Percentiles rank a stretch among this genome's conserved stretches.
Conservation (phyloP, 2,329 filamentous ascomycete species). For the Penicillium sp. region DNA sequence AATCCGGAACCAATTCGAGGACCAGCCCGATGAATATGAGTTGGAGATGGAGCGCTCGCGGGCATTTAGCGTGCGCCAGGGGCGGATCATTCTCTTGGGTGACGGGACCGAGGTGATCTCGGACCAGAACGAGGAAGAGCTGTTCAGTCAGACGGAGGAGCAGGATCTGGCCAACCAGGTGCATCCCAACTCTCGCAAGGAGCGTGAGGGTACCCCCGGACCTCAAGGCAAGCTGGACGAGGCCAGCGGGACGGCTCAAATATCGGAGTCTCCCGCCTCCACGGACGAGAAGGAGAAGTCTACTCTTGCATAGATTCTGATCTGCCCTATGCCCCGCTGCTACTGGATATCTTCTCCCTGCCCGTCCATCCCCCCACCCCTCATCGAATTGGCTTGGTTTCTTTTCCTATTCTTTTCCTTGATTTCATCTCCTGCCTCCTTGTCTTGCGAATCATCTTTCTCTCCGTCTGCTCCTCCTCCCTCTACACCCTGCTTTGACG, state of each 20-base stretch:
- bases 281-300: conserved; percentile 41
- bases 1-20: conserved; percentile 79
- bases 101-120: conserved; percentile 92
- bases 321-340: background rate
- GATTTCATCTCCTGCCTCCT: conserved; percentile 11
- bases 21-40: conserved; percentile 64
- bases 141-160: conserved; percentile 92
- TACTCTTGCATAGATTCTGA: conserved; percentile 29
- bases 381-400: conserved; percentile 9
- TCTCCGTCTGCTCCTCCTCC: background rate
- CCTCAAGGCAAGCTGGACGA: conserved; percentile 43
- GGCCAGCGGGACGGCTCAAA: conserved; percentile 25
- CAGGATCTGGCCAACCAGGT: conserved; percentile 85
- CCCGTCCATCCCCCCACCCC: conserved; percentile 8
- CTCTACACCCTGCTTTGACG: background rate
- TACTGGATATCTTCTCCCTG: conserved; percentile 10
- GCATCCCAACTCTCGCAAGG: conserved; percentile 53
- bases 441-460: conserved; percentile 16
- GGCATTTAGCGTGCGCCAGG: conserved; percentile 71
- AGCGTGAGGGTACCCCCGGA: conserved; percentile 55
- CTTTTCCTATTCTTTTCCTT: conserved; percentile 4
- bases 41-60: conserved; percentile 56
- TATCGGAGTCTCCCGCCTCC: conserved; percentile 41
- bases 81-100: conserved; percentile 90
- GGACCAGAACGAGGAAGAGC: conserved; percentile 85